Evolutionary conservation across 2,329 filamentous ascomycete genomes (phyloP).

Genomic region (Bipolaris sorokiniana): DNA sequence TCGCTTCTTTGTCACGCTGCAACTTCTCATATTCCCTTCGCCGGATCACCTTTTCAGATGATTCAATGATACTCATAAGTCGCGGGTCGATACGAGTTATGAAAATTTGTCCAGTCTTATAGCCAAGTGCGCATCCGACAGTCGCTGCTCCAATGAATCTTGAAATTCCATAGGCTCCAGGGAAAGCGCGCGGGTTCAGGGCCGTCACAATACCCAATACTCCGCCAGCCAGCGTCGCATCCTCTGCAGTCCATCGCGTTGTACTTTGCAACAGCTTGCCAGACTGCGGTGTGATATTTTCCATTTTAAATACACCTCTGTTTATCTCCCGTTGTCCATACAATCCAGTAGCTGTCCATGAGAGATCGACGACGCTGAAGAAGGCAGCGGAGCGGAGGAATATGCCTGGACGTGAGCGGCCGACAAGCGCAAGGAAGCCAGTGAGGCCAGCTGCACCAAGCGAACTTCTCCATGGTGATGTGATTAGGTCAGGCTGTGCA

Average conservation of each 20-base stretch:
- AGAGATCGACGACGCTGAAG: constrained; percentile 17
- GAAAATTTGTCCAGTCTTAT: constrained; percentile 7
- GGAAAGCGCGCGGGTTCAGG: constrained; percentile 24
- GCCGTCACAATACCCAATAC: constrained; percentile 20
- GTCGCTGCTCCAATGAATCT: constrained; percentile 26
- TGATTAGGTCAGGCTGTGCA: constrained; percentile 14
- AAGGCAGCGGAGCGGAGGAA: constrained; percentile 23
- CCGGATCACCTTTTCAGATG: background rate
- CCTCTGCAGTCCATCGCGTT: constrained; percentile 24
- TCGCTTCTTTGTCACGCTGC: constrained; percentile 15
- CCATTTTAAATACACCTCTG: constrained; percentile 26
- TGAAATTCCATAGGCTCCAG: constrained; percentile 22
- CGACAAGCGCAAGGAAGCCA: constrained; percentile 20
- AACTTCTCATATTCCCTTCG: constrained; percentile 13
- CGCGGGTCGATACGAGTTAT: constrained; percentile 4
- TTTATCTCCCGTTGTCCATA: constrained; percentile 28
- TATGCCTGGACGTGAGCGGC: constrained; percentile 24
- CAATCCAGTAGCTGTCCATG: constrained; percentile 10
- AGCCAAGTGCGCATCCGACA: constrained; percentile 23
- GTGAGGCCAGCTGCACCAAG: constrained; percentile 18
- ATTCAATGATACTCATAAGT: constrained; percentile 6
- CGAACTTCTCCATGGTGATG: constrained; percentile 12
- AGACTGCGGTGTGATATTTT: constrained; percentile 23
- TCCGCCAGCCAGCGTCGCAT: constrained; percentile 23
- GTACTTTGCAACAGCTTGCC: constrained; percentile 31